Conservation (phyloP, 495 filamentous ascomycete species). For the Saxophila tyrrhenica region DNA sequence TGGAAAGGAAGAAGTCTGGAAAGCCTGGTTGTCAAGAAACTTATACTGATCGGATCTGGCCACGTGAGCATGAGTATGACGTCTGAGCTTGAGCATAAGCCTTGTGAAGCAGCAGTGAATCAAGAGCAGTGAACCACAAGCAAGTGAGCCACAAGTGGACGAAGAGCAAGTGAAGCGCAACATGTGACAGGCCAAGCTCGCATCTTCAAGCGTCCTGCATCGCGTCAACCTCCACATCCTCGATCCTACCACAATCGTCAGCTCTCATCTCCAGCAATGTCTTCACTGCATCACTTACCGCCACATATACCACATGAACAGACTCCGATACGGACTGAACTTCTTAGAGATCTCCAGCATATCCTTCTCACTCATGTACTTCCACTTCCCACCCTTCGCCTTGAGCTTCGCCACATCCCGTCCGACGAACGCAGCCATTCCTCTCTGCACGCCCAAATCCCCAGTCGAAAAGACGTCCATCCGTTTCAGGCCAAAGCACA, state of each 20-base stretch:
- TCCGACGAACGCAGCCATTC: constrained; percentile 81
- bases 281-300: constrained; percentile 46
- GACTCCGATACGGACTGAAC: constrained; percentile 69
- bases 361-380: constrained; percentile 89
- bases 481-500: constrained; percentile 79
- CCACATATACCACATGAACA: constrained; percentile 95
- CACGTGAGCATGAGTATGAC: too few relatives aligned
- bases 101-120: too few relatives aligned
- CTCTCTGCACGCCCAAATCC: constrained; percentile 88
- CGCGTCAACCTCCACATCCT: constrained; percentile 14
- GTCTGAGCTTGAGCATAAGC: too few relatives aligned
- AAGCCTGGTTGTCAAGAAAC: too few relatives aligned
- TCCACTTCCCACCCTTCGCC: constrained; percentile 81
- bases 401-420: constrained; percentile 76
- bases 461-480: constrained; percentile 89
- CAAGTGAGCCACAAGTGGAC: too few relatives aligned
- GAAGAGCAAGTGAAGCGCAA: too few relatives aligned
- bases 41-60: too few relatives aligned
- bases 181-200: too few relatives aligned
- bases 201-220: too few relatives aligned
- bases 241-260: constrained; percentile 9
- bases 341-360: constrained; percentile 73
- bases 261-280: constrained; percentile 51
- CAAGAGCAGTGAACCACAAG: too few relatives aligned
- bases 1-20: too few relatives aligned